Conservation (phyloP, 2,329 filamentous ascomycete species). For the Curvularia sp. region DNA sequence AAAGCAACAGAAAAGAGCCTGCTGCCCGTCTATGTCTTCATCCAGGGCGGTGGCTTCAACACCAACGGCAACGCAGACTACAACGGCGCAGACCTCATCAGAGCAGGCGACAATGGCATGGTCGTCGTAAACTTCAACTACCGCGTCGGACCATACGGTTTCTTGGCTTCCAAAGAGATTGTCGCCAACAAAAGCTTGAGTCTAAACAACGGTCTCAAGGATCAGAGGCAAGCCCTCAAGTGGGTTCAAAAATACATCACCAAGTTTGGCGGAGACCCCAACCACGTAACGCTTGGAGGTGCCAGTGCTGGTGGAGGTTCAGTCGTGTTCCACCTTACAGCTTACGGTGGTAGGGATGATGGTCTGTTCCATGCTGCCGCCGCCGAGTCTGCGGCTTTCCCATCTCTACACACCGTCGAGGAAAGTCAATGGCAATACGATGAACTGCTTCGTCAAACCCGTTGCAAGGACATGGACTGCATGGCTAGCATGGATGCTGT, state of each 20-base stretch:
- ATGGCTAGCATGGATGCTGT: slow-evolving; percentile 48
- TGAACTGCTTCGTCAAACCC: slow-evolving; percentile 42
- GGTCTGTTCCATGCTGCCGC: slow-evolving; percentile 47
- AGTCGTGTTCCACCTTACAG: slow-evolving; percentile 48
- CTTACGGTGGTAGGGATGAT: slow-evolving; percentile 47
- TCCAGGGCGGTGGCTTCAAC: slow-evolving; percentile 51
- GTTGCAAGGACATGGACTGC: slow-evolving; percentile 51
- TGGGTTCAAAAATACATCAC: slow-evolving; percentile 49
- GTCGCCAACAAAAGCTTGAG: slow-evolving; percentile 36
- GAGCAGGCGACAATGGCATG: slow-evolving; percentile 41
- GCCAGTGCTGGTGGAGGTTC: slow-evolving; percentile 52
- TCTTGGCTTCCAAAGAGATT: slow-evolving; percentile 45
- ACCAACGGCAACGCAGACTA: slow-evolving; percentile 47
- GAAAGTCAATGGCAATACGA: slow-evolving; percentile 55
- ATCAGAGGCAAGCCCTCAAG: slow-evolving; percentile 46
- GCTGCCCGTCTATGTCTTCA: slow-evolving; percentile 51
- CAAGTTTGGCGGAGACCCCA: slow-evolving; percentile 50
- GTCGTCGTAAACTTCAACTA: slow-evolving; percentile 53
- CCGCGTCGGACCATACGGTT: slow-evolving; percentile 51
- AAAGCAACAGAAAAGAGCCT: slow-evolving; percentile 42
- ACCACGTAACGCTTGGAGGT: slow-evolving; percentile 50
- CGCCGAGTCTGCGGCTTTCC: slow-evolving; percentile 48
- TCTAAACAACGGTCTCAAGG: slow-evolving; percentile 49
- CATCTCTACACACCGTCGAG: slow-evolving; percentile 47
- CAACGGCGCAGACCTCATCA: slow-evolving; percentile 44